These are phyloP conservation scores for Nematocida major DNA, from an alignment of 371 early-diverging fungal species.

Conservation along the genomic window DNA sequence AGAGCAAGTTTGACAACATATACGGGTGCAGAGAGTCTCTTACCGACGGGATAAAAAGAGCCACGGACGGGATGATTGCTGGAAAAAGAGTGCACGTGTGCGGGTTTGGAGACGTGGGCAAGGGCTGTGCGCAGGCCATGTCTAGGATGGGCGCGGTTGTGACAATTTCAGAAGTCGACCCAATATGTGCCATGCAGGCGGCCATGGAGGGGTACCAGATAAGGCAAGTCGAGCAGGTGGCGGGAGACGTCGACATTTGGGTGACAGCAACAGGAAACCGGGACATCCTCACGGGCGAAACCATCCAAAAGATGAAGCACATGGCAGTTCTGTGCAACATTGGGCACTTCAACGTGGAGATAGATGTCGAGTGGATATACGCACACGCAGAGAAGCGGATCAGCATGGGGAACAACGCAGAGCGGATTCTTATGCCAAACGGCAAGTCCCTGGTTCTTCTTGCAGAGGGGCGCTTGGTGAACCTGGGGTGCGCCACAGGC, in stretches of 20 bases:
- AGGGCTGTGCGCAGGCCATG: slow-evolving; percentile 94
- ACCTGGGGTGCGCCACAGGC: slow-evolving; percentile 95
- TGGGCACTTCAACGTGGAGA: slow-evolving; percentile 96
- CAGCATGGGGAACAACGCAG: slow-evolving; percentile 95
- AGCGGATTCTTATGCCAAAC: slow-evolving; percentile 81
- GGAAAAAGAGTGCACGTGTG: slow-evolving; percentile 93
- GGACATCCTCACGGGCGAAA: slow-evolving; percentile 83
- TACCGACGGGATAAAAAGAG: slow-evolving; percentile 97
- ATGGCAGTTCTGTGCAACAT: slow-evolving; percentile 95
- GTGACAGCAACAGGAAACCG: slow-evolving; percentile 97
- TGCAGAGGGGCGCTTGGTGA: slow-evolving; percentile 96
- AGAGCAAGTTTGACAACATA: slow-evolving; percentile 97
- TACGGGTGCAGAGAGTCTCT: slow-evolving; percentile 98
- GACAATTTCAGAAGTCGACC: slow-evolving; percentile 88
- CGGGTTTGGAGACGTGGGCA: slow-evolving; percentile 98
- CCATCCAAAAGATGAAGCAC: slow-evolving; percentile 84
- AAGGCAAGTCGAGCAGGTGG: slow-evolving; percentile 90
- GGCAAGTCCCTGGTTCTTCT: slow-evolving; percentile 82
- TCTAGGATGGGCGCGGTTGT: slow-evolving; percentile 95
- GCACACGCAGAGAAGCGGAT: slow-evolving; percentile 74
- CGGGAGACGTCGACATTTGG: slow-evolving; percentile 80
- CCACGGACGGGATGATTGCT: slow-evolving; percentile 97
- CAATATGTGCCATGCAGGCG: slow-evolving; percentile 96
- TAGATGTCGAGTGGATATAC: slow-evolving; percentile 96
- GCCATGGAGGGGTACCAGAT: slow-evolving; percentile 94